These are phyloP conservation scores for Plantago elongata DNA, from an alignment of 257 asterid species.

Conservation along the genomic window DNA sequence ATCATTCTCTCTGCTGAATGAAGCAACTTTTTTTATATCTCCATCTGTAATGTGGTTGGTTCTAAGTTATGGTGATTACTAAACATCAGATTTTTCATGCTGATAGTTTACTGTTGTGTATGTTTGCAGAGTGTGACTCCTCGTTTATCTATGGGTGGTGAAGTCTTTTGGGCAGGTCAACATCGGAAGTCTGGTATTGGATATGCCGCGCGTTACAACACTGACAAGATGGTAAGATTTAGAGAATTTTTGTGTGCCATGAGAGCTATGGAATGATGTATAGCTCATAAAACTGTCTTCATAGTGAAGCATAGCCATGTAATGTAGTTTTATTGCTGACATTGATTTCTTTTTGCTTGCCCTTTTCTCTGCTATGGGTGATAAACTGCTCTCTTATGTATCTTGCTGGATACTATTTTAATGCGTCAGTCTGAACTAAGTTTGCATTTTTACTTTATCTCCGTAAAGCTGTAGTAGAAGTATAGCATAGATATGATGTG, in stretches of 20 bases:
- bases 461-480: no score
- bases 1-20: no score
- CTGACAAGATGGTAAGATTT: conserved; percentile 71
- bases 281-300: neutral
- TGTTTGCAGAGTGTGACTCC: conserved; percentile 71
- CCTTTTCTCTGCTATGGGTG: no score
- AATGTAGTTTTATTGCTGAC: no score
- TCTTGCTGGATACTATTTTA: no score
- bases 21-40: neutral
- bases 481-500: no score
- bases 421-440: no score
- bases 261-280: no score
- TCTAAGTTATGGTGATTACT: neutral
- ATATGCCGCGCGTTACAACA: conserved; percentile 85
- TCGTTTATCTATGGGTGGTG: conserved; percentile 82
- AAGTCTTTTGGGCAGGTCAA: conserved; percentile 96
- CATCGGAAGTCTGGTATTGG: conserved; percentile 92
- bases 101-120: conserved; percentile 17
- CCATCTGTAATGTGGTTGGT: neutral
- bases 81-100: neutral
- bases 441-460: no score
- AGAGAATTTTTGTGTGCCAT: neutral
- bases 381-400: no score
- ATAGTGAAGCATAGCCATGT: neutral
- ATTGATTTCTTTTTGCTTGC: no score